These are phyloP conservation scores for Rubroboletus pulcherrimus DNA, from an alignment of 768 basidiomycete species.

Conservation along the genomic window DNA sequence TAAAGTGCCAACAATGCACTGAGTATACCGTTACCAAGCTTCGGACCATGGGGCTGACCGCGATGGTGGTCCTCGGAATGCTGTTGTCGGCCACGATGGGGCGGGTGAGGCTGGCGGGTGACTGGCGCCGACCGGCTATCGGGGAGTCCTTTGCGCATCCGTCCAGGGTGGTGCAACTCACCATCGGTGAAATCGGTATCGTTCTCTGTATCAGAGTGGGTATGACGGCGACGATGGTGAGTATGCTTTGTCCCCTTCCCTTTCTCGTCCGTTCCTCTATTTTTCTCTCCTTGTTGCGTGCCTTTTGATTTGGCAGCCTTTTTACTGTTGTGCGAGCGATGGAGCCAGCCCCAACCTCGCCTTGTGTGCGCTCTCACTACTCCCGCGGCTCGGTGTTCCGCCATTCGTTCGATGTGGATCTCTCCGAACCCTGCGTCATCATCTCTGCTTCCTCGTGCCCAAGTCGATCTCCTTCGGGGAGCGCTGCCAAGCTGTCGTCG, in stretches of 20 bases:
- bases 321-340: constrained; percentile 6
- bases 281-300: background rate
- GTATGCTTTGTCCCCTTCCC: constrained; percentile 5
- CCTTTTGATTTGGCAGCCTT: background rate
- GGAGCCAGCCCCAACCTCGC: constrained; percentile 23
- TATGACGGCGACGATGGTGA: background rate
- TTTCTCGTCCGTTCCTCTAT: background rate
- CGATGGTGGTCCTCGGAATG: constrained; percentile 5
- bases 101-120: constrained; percentile 1
- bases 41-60: constrained; percentile 6
- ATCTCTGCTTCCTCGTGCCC: constrained; percentile 12
- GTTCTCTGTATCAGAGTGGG: constrained; percentile 9
- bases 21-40: constrained; percentile 51
- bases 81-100: background rate
- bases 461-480: constrained; percentile 18
- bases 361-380: constrained; percentile 45
- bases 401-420: constrained; percentile 27
- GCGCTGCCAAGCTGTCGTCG: background rate
- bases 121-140: constrained; percentile 13
- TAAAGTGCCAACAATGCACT: constrained; percentile 66
- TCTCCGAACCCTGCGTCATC: constrained; percentile 1
- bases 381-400: constrained; percentile 35
- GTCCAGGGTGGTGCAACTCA: constrained; percentile 5
- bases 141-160: constrained; percentile 17
- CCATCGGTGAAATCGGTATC: constrained; percentile 1